phyloP scores from a whole-genome alignment of 805 yeast species.

The Nakazawaea sp. region DNA sequence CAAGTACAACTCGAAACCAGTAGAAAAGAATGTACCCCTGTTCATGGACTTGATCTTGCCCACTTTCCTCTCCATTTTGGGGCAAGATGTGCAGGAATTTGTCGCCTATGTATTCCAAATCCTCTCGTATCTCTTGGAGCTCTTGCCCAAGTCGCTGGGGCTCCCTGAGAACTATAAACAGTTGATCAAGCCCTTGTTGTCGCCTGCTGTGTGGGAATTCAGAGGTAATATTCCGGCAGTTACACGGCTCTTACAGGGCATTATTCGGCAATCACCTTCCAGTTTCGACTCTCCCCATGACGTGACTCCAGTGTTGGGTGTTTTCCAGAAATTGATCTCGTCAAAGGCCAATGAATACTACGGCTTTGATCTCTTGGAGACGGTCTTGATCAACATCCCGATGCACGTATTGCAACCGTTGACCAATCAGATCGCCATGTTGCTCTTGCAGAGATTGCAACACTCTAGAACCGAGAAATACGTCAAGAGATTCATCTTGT shows the following conservation, averaged over 20 bases:
- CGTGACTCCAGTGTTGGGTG: constrained; percentile 83
- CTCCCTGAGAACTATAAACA: constrained; percentile 62
- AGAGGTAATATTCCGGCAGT: constrained; percentile 93
- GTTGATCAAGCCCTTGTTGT: constrained; percentile 71
- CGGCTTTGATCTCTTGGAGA: constrained; percentile 81
- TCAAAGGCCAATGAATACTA: constrained; percentile 73
- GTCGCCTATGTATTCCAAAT: constrained; percentile 90
- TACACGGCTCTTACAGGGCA: constrained; percentile 68
- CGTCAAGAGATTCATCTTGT: constrained; percentile 61
- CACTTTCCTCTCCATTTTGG: constrained; percentile 53
- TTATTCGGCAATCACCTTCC: constrained; percentile 42
- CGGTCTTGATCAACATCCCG: constrained; percentile 55
- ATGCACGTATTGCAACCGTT: constrained; percentile 41
- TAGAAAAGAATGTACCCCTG: constrained; percentile 25
- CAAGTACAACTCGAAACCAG: constrained; percentile 33
- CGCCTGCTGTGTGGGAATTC: constrained; percentile 92
- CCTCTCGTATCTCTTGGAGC: constrained; percentile 70
- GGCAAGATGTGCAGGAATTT: constrained; percentile 88
- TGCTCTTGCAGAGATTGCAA: constrained; percentile 76
- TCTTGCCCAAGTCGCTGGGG: constrained; percentile 36
- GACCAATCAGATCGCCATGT: constrained; percentile 64
- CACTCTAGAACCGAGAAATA: constrained; percentile 76
- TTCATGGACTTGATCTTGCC: constrained; percentile 58
- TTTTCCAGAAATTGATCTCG: constrained; percentile 89
- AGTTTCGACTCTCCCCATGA: constrained; percentile 30